A percentile compares a stretch with the other conserved stretches of the same genome.
These are phyloP conservation scores for Entomortierella chlamydospora DNA, from an alignment of 192 early-diverging fungal species.

Conservation along the genomic window DNA sequence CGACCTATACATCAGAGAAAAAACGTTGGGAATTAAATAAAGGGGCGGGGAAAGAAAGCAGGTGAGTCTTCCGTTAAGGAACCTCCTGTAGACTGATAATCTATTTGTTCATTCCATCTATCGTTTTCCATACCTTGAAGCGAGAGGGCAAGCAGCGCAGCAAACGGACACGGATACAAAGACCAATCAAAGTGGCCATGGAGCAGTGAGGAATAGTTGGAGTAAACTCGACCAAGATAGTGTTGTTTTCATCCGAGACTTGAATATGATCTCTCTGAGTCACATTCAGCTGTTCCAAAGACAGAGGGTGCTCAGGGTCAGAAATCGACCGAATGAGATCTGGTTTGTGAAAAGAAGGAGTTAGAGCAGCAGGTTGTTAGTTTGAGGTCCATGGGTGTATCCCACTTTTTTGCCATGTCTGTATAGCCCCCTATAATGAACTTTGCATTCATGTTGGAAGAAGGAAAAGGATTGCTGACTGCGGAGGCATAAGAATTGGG, in stretches of 20 bases:
- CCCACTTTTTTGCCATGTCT: no score
- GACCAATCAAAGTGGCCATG: constrained; percentile 98
- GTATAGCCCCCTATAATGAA: no score
- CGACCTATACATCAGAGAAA: constrained; percentile 63
- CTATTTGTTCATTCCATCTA: background rate
- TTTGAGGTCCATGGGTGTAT: no score
- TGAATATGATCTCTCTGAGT: constrained; percentile 86
- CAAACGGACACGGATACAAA: constrained; percentile 95
- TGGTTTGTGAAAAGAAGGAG: constrained; percentile 11
- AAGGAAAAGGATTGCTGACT: background rate
- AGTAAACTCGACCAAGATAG: constrained; percentile 87
- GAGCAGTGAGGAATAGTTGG: constrained; percentile 99
- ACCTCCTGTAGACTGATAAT: no score
- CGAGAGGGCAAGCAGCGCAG: constrained; percentile 87
- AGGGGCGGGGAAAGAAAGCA: no score
- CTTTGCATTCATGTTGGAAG: background rate
- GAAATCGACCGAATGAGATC: constrained; percentile 96
- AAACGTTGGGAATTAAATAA: no score
- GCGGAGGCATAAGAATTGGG: no score
- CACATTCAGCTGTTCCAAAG: constrained; percentile 97
- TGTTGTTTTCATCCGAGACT: constrained; percentile 78
- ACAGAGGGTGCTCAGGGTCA: constrained; percentile 98
- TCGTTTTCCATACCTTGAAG: constrained; percentile 75
- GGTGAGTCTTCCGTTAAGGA: no score
- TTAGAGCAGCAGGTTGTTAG: background rate